Evolutionary conservation across 495 filamentous ascomycete genomes (phyloP).

Genomic region (Trypethelium eluteriae): DNA sequence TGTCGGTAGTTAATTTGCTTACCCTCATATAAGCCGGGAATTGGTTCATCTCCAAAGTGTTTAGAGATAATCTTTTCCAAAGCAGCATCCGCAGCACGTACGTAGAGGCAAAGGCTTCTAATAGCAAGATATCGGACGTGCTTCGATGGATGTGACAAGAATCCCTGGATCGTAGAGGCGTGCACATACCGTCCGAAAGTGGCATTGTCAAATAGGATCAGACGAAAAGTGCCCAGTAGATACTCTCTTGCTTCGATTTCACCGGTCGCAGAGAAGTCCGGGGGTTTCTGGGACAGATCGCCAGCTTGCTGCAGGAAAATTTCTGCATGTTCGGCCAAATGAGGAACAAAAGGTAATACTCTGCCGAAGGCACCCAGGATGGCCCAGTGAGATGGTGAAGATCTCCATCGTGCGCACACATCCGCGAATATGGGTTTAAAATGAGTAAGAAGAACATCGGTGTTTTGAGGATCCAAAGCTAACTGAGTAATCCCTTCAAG

Average conservation of each 20-base stretch:
- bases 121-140: slow-evolving; percentile 73
- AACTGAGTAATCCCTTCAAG: slow-evolving; percentile 60
- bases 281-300: background rate
- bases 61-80: slow-evolving; percentile 59
- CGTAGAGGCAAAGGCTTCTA: slow-evolving; percentile 66
- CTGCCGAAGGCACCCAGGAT: slow-evolving; percentile 67
- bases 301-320: slow-evolving; percentile 31
- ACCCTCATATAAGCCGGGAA: slow-evolving; percentile 69
- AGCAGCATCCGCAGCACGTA: slow-evolving; percentile 72
- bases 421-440: slow-evolving; percentile 70
- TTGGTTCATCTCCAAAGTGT: slow-evolving; percentile 53
- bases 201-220: slow-evolving; percentile 64
- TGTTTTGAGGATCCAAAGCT: slow-evolving; percentile 57
- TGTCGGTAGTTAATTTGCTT: slow-evolving; percentile 74
- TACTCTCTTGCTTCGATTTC: slow-evolving; percentile 25
- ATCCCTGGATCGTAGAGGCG: slow-evolving; percentile 56
- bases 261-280: background rate
- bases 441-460: slow-evolving; percentile 58
- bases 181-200: slow-evolving; percentile 55
- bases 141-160: slow-evolving; percentile 54
- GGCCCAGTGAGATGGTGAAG: slow-evolving; percentile 39
- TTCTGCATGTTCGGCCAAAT: slow-evolving; percentile 50
- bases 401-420: slow-evolving; percentile 67
- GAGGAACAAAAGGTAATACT: slow-evolving; percentile 69
- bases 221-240: slow-evolving; percentile 65